A percentile compares a stretch with the other conserved stretches of the same genome.
These are phyloP conservation scores for Globisporangium takayamanum DNA, from an alignment of 352 stramenopile species.

Conservation along the genomic window DNA sequence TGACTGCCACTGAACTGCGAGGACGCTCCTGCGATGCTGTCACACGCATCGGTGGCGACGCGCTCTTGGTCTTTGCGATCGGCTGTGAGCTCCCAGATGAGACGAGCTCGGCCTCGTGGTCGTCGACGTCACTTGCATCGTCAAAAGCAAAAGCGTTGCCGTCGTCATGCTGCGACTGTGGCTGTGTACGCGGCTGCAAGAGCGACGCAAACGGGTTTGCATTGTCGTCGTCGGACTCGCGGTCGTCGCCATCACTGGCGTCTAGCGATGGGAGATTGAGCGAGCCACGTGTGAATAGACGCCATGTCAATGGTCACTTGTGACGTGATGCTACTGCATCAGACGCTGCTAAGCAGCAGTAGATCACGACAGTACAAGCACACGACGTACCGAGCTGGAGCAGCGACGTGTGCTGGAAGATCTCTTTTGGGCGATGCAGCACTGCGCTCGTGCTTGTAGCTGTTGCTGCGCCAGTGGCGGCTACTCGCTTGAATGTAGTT, in stretches of 20 bases:
- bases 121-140: too few relatives aligned
- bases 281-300: neutral
- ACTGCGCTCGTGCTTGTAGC: slow-evolving; percentile 6
- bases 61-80: too few relatives aligned
- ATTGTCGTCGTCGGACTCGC: slow-evolving; percentile 19
- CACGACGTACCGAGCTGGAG: slow-evolving; percentile 32
- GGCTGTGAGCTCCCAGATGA: too few relatives aligned
- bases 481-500: neutral
- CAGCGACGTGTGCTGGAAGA: slow-evolving; percentile 33
- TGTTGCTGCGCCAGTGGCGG: neutral
- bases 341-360: too few relatives aligned
- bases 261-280: neutral
- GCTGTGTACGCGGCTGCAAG: slow-evolving; percentile 36
- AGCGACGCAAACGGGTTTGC: slow-evolving; percentile 66
- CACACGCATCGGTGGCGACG: too few relatives aligned
- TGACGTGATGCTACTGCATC: too few relatives aligned
- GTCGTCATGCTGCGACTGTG: too few relatives aligned
- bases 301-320: neutral
- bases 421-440: slow-evolving; percentile 24
- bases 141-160: too few relatives aligned
- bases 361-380: neutral
- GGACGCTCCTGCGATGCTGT: too few relatives aligned
- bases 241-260: neutral
- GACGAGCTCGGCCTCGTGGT: too few relatives aligned
- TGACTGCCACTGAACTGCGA: too few relatives aligned